Evolutionary conservation across 768 basidiomycete genomes (phyloP).

Genomic region (Collybiopsis luxurians): DNA sequence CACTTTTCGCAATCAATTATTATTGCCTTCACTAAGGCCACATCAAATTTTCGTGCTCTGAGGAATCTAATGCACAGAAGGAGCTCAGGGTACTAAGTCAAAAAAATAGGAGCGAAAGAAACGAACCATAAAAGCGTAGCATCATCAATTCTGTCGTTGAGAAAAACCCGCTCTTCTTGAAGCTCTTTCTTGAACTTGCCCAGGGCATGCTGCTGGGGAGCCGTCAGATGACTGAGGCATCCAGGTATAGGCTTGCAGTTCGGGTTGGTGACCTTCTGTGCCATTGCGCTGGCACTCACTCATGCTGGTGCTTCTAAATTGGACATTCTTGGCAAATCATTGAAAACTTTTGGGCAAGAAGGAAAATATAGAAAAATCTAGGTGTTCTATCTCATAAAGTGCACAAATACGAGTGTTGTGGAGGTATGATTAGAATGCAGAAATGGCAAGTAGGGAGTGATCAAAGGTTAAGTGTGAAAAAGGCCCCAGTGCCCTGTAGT

Average conservation of each 20-base stretch:
- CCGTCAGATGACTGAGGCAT: not conserved
- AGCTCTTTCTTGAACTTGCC: too few species aligned
- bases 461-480: too few species aligned
- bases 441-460: too few species aligned
- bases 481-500: too few species aligned
- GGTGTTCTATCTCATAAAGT: too few species aligned
- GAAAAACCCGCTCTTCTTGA: too few species aligned
- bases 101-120: not conserved
- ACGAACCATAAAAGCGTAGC: not conserved
- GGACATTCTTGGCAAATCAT: not conserved
- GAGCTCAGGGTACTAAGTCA: not conserved
- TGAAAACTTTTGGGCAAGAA: not conserved
- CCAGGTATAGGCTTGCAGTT: too few species aligned
- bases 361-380: not conserved
- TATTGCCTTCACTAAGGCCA: constrained; percentile 82
- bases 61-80: constrained; percentile 60
- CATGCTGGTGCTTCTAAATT: constrained; percentile 1
- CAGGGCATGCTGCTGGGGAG: not conserved
- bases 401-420: too few species aligned
- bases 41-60: constrained; percentile 90
- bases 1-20: constrained; percentile 79
- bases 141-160: not conserved
- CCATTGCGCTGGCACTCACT: constrained; percentile 55
- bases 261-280: constrained; percentile 58
- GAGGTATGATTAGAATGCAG: too few species aligned